Percentiles rank a stretch among this genome's conserved stretches.
phyloP scores from a whole-genome alignment of 805 yeast genomes.

The Millerozyma acaciae region DNA sequence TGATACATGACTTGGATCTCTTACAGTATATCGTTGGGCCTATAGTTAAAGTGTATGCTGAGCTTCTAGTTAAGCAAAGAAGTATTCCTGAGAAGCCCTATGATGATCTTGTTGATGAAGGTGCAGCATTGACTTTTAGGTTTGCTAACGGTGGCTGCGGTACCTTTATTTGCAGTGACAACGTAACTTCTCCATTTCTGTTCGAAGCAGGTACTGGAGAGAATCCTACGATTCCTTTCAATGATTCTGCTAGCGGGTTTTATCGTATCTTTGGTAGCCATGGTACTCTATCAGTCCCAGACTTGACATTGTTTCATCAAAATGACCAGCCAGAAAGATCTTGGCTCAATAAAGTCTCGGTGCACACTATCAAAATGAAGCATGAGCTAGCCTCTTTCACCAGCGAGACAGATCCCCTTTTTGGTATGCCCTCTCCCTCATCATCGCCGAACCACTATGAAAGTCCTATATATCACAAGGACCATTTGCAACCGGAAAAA shows the following conservation, averaged over 20 bases:
- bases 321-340: constrained; percentile 15
- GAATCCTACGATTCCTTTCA: constrained; percentile 37
- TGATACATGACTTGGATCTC: constrained; percentile 41
- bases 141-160: constrained; percentile 38
- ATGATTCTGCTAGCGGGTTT: constrained; percentile 27
- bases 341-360: constrained; percentile 26
- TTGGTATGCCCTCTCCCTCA: constrained; percentile 25
- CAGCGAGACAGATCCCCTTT: constrained; percentile 6
- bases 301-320: constrained; percentile 36
- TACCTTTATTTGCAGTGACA: constrained; percentile 40
- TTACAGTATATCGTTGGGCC: constrained; percentile 40
- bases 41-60: constrained; percentile 36
- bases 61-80: constrained; percentile 31
- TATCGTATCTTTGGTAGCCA: constrained; percentile 36
- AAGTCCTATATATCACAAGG: constrained; percentile 17
- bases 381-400: constrained; percentile 8
- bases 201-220: constrained; percentile 43
- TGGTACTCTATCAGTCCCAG: constrained; percentile 40
- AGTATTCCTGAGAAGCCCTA: constrained; percentile 4
- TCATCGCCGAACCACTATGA: constrained; percentile 25
- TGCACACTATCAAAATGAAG: constrained; percentile 17
- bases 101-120: constrained; percentile 33
- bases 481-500: constrained; percentile 6
- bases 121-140: constrained; percentile 36
- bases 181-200: constrained; percentile 37